phyloP scores from a whole-genome alignment of 495 filamentous ascomycete species.

The Hypomontagnella submonticulosa region DNA sequence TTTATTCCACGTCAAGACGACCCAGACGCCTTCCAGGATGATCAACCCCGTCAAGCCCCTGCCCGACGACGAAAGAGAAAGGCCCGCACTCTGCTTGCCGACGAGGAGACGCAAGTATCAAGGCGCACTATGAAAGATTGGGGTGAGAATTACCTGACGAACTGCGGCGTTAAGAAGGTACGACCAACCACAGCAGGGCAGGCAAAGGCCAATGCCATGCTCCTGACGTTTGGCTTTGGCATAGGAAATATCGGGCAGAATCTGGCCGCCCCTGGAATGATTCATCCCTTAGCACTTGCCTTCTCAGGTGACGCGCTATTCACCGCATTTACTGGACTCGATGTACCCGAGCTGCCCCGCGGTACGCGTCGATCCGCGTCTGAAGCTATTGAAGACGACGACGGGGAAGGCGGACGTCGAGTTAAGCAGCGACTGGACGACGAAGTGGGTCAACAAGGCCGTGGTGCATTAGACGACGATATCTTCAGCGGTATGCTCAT shows the following conservation, averaged over 20 bases:
- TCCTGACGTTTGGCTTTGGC: slow-evolving; percentile 58
- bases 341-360: slow-evolving; percentile 23
- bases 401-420: slow-evolving; percentile 38
- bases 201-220: slow-evolving; percentile 59
- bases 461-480: slow-evolving; percentile 26
- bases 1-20: slow-evolving; percentile 34
- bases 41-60: slow-evolving; percentile 37
- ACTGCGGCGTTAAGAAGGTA: slow-evolving; percentile 48
- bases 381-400: slow-evolving; percentile 38
- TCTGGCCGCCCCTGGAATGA: slow-evolving; percentile 40
- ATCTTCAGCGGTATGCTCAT: slow-evolving; percentile 29
- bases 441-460: slow-evolving; percentile 34
- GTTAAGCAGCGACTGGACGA: slow-evolving; percentile 42
- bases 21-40: slow-evolving; percentile 33
- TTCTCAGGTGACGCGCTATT: slow-evolving; percentile 54
- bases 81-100: slow-evolving; percentile 47
- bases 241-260: slow-evolving; percentile 51
- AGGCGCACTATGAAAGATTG: slow-evolving; percentile 67
- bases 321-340: slow-evolving; percentile 41
- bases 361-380: slow-evolving; percentile 43
- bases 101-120: slow-evolving; percentile 60
- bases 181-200: slow-evolving; percentile 34
- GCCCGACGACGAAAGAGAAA: slow-evolving; percentile 44
- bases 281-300: slow-evolving; percentile 49
- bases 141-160: slow-evolving; percentile 67